phyloP scores from a whole-genome alignment of 768 basidiomycete species.

The Kwoniella europaea region DNA sequence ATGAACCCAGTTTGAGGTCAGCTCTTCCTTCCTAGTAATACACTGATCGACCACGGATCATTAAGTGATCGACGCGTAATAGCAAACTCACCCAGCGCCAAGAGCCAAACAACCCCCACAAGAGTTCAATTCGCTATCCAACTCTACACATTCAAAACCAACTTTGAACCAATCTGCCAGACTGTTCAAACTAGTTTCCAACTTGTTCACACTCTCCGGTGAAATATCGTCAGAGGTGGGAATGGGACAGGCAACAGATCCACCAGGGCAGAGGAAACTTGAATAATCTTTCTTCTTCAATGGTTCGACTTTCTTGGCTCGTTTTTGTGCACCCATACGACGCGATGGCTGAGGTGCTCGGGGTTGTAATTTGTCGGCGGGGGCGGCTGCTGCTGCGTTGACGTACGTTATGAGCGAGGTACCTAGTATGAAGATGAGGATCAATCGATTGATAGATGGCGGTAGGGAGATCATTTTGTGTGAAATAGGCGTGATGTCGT shows the following conservation, averaged over 20 bases:
- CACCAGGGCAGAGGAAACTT: conserved; percentile 57
- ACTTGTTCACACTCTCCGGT: conserved; percentile 30
- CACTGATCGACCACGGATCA: conserved; percentile 9
- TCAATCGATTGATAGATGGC: conserved; percentile 27
- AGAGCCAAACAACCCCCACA: conserved; percentile 58
- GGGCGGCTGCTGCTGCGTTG: conserved; percentile 26
- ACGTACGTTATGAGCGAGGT: conserved; percentile 36
- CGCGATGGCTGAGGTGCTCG: conserved; percentile 42
- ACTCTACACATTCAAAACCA: conserved; percentile 58
- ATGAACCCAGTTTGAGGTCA: conserved; percentile 2
- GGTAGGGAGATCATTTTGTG: conserved; percentile 27
- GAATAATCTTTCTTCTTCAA: conserved; percentile 57
- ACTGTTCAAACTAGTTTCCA: conserved; percentile 42
- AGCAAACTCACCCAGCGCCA: conserved; percentile 52
- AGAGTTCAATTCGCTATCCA: conserved; percentile 54
- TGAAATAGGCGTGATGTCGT: background rate
- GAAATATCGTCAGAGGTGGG: conserved; percentile 33
- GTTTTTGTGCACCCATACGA: conserved; percentile 47
- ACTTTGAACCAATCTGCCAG: conserved; percentile 58
- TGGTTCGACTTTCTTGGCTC: conserved; percentile 37
- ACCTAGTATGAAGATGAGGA: conserved; percentile 41
- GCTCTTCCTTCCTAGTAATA: background rate
- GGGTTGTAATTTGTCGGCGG: conserved; percentile 41
- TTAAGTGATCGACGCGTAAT: conserved; percentile 1
- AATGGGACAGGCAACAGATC: conserved; percentile 53